Evolutionary conservation across 169 alveolate species (phyloP).

Genomic region (Plasmodium cynomolgi): DNA sequence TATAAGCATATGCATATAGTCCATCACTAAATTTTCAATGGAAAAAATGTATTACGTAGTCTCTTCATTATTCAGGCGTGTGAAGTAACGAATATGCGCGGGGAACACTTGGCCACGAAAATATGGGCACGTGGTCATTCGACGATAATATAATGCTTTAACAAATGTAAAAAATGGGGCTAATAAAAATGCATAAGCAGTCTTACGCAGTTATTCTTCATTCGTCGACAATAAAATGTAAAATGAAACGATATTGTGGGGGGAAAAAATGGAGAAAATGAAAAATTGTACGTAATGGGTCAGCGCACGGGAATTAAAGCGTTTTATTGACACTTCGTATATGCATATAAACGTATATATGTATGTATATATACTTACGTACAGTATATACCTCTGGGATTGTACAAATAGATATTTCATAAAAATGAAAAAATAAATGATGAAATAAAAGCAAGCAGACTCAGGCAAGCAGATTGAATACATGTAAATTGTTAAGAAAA

Average conservation of each 20-base stretch:
- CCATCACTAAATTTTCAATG: not conserved
- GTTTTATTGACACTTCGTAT: not conserved
- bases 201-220: not conserved
- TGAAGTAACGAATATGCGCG: not conserved
- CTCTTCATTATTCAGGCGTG: not conserved
- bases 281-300: not conserved
- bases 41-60: not conserved
- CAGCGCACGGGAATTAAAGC: not conserved
- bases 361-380: not conserved
- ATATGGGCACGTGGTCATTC: not conserved
- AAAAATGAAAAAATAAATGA: not conserved
- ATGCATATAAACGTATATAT: not conserved
- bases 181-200: not conserved
- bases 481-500: not conserved
- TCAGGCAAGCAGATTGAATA: not conserved
- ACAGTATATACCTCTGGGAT: not conserved
- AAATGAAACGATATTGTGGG: not conserved
- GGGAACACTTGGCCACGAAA: not conserved
- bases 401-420: slow-evolving; percentile 3
- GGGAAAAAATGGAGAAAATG: not conserved
- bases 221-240: not conserved
- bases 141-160: not conserved
- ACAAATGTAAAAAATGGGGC: not conserved
- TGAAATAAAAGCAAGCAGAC: not conserved
- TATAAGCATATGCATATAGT: not conserved